Evolutionary conservation across 192 early-diverging fungal genomes (phyloP).

Genomic region (Funneliformis geosporum): DNA sequence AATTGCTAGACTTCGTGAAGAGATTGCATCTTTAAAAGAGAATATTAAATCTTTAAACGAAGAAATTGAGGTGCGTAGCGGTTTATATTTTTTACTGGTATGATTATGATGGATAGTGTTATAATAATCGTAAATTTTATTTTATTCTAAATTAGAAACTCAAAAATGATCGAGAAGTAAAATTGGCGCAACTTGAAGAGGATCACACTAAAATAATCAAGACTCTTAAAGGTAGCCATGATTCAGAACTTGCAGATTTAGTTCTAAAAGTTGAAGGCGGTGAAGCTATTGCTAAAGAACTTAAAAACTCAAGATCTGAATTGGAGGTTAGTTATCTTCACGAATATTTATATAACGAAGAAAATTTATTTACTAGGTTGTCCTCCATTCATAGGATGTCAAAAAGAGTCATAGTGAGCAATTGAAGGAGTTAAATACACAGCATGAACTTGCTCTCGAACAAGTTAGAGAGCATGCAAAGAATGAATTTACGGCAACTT

Average conservation of each 20-base stretch:
- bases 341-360: background rate
- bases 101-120: background rate
- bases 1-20: constrained; percentile 1
- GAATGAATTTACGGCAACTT: background rate
- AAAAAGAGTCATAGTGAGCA: background rate
- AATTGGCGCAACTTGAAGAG: background rate
- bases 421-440: background rate
- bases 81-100: background rate
- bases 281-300: constrained; percentile 10
- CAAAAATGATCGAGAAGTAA: background rate
- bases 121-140: background rate
- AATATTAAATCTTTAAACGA: background rate
- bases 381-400: background rate
- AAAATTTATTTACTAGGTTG: background rate
- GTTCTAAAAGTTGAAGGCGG: constrained; percentile 1
- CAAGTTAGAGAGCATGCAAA: constrained; percentile 4
- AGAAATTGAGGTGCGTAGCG: background rate
- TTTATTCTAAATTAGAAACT: background rate
- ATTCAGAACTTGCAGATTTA: background rate
- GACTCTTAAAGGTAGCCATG: background rate
- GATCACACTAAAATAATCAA: background rate
- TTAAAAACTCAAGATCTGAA: background rate
- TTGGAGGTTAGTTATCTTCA: constrained; percentile 15
- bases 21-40: background rate
- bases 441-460: constrained; percentile 14